Evolutionary conservation across 1,139 yeast genomes (phyloP).

Genomic region (Debaryomyces fabryi): DNA sequence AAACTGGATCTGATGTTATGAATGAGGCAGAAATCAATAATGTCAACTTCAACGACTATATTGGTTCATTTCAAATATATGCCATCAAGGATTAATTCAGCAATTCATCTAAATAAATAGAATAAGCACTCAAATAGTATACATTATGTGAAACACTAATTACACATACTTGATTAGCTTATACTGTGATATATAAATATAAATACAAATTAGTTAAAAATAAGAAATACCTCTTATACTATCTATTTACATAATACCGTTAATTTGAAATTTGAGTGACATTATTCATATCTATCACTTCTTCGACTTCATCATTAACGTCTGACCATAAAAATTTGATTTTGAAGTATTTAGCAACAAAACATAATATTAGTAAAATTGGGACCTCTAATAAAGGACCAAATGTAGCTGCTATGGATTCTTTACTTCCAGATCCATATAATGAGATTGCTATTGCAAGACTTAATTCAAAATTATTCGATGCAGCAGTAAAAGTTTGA

Average conservation of each 20-base stretch:
- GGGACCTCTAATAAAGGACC: slow-evolving; percentile 64
- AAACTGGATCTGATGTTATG: neutral
- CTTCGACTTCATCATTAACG: slow-evolving; percentile 8
- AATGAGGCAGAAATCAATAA: neutral
- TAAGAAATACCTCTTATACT: no score
- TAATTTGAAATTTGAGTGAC: neutral
- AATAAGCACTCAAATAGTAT: no score
- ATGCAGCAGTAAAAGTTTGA: slow-evolving; percentile 61
- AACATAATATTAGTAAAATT: slow-evolving; percentile 45
- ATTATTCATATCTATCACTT: neutral
- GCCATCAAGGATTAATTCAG: neutral
- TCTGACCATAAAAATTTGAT: slow-evolving; percentile 30
- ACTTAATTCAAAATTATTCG: slow-evolving; percentile 56
- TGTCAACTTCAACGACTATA: slow-evolving; percentile 2
- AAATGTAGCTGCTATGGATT: slow-evolving; percentile 62
- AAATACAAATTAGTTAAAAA: no score
- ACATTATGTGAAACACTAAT: no score
- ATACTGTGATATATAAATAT: no score
- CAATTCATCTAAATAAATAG: no score
- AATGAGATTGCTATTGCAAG: slow-evolving; percentile 57
- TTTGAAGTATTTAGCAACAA: slow-evolving; percentile 40
- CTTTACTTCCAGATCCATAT: slow-evolving; percentile 55
- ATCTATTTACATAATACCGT: neutral
- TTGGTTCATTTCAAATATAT: slow-evolving; percentile 2
- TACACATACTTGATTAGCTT: no score